Base-by-base conservation (phyloP, 371 early-diverging fungal species). In the Saksenaea oblongispora region DNA sequence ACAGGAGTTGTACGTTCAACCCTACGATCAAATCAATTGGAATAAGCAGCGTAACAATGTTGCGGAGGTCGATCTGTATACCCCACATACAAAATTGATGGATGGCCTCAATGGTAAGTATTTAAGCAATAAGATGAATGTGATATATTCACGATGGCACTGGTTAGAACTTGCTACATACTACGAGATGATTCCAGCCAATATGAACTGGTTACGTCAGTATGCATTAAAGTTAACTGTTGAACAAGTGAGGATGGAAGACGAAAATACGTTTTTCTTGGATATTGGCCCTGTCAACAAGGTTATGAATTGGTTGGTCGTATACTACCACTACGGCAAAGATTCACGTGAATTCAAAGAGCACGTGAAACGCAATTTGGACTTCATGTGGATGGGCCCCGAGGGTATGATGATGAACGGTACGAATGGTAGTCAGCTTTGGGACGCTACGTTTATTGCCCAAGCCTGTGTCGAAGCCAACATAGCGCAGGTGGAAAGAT, bases 341-440 rank as follows among this genome's bases (percentile, higher is more conserved):
- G 92, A 93, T 57, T 92, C 92, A 13, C 71, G 79, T 39, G 83
- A 87, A 54, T 97, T 96, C 83, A 73, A 81, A 54, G 76, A 84
- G 61, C 95, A 97, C 78, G 82, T 86, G 14, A 76, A 78, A 31
- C 86, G 93, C 36, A 80, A 89, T 54, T 72, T 79, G 28, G 98
- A 98, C 65, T 95, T 92, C 64, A 75, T 97, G 85, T 97, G 96
- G 89, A 84, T 96, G 85, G 88, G 92, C 27, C 71, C 79, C 28
- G 93, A 92, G 64, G 99, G 99, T 10, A 91, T 98, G 92, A 91
- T 94, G 83, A 92, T 94, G 87, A 92, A 92, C 72, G 98, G 98
- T n/a, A 98, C 98, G 27, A 97, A 98, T 64, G 99, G 99, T 5
- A 92, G 92, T 47, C 99, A 98, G 74, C 83, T 97, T 27, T 98